A percentile compares a stretch with the other conserved stretches of the same genome.
Conservation (phyloP, 2,329 filamentous ascomycete species). For the Blastomyces gilchristii region DNA sequence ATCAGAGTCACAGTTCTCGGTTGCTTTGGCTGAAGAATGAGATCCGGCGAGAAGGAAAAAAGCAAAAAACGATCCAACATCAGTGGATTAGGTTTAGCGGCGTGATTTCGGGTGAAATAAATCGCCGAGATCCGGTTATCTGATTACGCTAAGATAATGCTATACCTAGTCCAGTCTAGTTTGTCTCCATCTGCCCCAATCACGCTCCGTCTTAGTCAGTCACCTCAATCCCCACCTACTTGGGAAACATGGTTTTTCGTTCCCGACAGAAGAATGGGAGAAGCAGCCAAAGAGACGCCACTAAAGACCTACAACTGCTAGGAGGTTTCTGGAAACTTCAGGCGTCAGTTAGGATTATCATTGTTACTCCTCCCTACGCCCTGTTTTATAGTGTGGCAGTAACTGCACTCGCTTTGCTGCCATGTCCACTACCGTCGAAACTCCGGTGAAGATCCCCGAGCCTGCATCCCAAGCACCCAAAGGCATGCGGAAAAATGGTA, state of each 20-base stretch:
- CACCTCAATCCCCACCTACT: background rate
- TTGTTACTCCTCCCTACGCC: background rate
- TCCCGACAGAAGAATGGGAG: background rate
- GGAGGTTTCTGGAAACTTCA: too few species aligned
- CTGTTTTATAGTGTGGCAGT: background rate
- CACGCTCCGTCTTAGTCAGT: background rate
- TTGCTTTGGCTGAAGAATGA: background rate
- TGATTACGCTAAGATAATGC: slow-evolving; percentile 28
- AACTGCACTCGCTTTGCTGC: background rate
- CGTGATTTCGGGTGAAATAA: background rate
- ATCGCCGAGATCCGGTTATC: slow-evolving; percentile 34
- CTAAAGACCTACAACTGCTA: too few species aligned
- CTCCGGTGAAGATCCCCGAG: background rate
- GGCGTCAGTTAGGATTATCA: too few species aligned
- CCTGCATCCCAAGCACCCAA: background rate
- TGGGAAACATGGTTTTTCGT: background rate
- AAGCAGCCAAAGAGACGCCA: background rate
- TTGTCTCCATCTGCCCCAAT: background rate
- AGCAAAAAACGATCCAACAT: background rate
- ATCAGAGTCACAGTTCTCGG: background rate
- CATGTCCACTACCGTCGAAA: slow-evolving; percentile 5
- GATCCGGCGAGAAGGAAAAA: background rate
- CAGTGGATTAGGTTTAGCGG: background rate
- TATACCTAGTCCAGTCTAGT: background rate
- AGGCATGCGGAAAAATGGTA: slow-evolving; percentile 8